Percentiles rank a stretch among this genome's conserved stretches.
Conservation (phyloP, 495 filamentous ascomycete genomes). For the Penicillium bialowiezense region DNA sequence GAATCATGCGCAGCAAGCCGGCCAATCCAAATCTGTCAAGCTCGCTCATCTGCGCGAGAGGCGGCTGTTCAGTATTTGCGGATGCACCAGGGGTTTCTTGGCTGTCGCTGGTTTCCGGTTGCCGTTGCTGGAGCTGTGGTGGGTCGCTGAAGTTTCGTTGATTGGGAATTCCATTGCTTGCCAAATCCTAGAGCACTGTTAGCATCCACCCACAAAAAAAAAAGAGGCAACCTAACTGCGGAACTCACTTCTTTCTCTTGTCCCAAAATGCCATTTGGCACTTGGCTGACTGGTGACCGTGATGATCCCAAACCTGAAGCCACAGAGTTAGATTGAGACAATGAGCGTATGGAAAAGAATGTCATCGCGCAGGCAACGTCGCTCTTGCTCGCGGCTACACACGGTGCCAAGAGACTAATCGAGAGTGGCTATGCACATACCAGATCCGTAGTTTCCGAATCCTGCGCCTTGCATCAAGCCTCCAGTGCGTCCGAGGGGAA, state of each 20-base stretch:
- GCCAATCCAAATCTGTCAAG: constrained; percentile 78
- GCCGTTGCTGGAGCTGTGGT: constrained; percentile 36
- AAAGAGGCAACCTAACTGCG: not conserved
- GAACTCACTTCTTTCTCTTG: constrained; percentile 44
- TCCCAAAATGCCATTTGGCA: constrained; percentile 37
- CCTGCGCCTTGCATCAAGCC: constrained; percentile 63
- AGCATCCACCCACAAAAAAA: constrained; percentile 1
- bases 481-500: constrained; percentile 63
- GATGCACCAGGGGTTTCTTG: constrained; percentile 35
- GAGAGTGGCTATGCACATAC: constrained; percentile 21
- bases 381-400: no score
- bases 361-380: not conserved
- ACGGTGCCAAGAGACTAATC: no score
- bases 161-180: constrained; percentile 30
- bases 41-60: constrained; percentile 72
- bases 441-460: constrained; percentile 55
- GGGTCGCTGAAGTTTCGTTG: constrained; percentile 34
- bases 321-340: constrained; percentile 12
- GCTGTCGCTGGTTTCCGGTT: constrained; percentile 37
- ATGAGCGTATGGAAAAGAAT: not conserved
- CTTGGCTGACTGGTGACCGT: constrained; percentile 41
- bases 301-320: constrained; percentile 37
- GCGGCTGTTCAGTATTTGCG: constrained; percentile 50
- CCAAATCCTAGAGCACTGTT: constrained; percentile 27
- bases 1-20: constrained; percentile 75